Base-by-base conservation (phyloP, 345 rosid species). In the Psidium guajava region DNA sequence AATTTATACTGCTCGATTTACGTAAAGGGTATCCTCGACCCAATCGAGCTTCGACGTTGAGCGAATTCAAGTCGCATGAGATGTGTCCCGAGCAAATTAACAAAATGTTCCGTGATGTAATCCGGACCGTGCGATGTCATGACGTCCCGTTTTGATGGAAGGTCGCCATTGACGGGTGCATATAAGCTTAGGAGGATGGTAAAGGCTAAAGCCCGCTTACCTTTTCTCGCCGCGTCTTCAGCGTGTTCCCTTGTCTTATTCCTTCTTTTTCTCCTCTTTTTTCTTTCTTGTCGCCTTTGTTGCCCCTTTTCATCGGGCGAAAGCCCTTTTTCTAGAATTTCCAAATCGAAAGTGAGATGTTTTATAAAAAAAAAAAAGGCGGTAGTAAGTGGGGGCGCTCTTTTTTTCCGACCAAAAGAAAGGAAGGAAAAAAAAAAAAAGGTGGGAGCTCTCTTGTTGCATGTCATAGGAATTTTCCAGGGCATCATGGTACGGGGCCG, bases 61-160 rank as follows among this genome's bases (percentile, higher is more conserved):
- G 52, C 14, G 12, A 49, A 49, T 49, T 49, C 12, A 9, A 49
- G 11, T 49, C 51, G 10, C 12, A 10, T 3, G 52, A 50, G 4
- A 50, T 50, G 52, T 11, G 11, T 50, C 14, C 50, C 52, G 52
- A 50, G 52, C 11, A 13, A 13, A 11, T 49, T 11, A 3, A 11
- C 20, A 7, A 3, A 15, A 61, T 0, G 0, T 15, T 15, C 4
- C 6, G 0, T 32, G 74, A 32, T 15, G 36, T 28, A 15, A 61
- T 28, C 16, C 2, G 42, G 10, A 15, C 22, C 3, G 42, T 28
- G 14, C 74, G 1, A 7, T 61, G 74, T 28, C 3, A 16, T 2
- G 22, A 64, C 6, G 11, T 64, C 20, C 40, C 73, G 11, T 59
- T 6, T 6, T 13, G 28, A 47, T 9, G 42, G 77, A 6, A 18